Evolutionary conservation across 116 monocot species (phyloP).

Genomic region (Zostera marina): DNA sequence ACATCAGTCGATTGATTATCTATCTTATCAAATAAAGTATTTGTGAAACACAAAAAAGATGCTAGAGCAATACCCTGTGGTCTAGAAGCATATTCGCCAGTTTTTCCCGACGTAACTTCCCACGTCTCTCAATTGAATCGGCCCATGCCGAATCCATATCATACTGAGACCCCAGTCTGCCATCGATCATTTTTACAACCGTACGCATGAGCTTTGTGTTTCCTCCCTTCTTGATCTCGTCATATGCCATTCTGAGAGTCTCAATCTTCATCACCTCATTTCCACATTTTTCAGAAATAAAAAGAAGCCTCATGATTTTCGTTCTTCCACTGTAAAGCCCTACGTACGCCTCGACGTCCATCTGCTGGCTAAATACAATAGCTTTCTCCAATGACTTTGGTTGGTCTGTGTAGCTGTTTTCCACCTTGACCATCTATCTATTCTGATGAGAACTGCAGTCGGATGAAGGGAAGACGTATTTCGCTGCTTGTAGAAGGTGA

Average conservation of each 20-base stretch:
- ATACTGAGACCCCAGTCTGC: slow-evolving; percentile 22
- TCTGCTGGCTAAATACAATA: slow-evolving; percentile 45
- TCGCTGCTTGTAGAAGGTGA: too few species aligned
- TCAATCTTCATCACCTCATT: slow-evolving; percentile 54
- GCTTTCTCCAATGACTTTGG: slow-evolving; percentile 4
- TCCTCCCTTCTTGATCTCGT: slow-evolving; percentile 24
- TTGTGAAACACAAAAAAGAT: too few species aligned
- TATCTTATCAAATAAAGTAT: too few species aligned
- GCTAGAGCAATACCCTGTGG: too few species aligned
- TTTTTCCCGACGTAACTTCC: slow-evolving; percentile 57
- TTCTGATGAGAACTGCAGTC: too few species aligned
- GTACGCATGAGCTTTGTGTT: slow-evolving; percentile 5
- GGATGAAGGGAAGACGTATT: too few species aligned
- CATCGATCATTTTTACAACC: slow-evolving; percentile 44
- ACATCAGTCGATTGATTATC: too few species aligned
- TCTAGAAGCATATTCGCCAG: slow-evolving; percentile 11
- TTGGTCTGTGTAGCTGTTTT: slow-evolving; percentile 2
- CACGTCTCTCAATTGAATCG: slow-evolving; percentile 29
- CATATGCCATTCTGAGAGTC: too few species aligned
- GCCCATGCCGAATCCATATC: too few species aligned
- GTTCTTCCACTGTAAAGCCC: slow-evolving; percentile 71
- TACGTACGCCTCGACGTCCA: slow-evolving; percentile 87
- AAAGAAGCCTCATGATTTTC: slow-evolving; percentile 47
- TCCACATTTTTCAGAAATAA: slow-evolving; percentile 79
- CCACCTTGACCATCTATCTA: too few species aligned